Evolutionary conservation across 768 basidiomycete genomes (phyloP).

Genomic region (Pisolithus orientalis): DNA sequence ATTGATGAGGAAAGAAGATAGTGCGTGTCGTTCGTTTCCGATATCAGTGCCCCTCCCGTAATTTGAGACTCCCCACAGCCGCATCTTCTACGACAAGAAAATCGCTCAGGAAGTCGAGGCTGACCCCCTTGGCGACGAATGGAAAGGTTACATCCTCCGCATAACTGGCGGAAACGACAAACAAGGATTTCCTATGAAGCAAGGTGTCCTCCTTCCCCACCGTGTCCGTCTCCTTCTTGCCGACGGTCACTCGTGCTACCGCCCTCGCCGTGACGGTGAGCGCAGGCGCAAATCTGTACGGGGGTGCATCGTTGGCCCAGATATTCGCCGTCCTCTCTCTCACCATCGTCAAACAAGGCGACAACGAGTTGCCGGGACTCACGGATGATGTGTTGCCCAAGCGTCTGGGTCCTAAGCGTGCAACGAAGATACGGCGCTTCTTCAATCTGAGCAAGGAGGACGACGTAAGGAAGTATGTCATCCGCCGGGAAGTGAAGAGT

Average conservation of each 20-base stretch:
- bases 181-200: slow-evolving; percentile 99
- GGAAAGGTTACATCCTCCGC: slow-evolving; percentile 93
- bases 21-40: slow-evolving; percentile 36
- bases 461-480: slow-evolving; percentile 96
- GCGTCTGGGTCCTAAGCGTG: slow-evolving; percentile 93
- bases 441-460: slow-evolving; percentile 98
- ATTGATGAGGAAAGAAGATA: slow-evolving; percentile 86
- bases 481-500: slow-evolving; percentile 85
- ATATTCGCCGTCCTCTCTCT: slow-evolving; percentile 94
- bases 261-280: slow-evolving; percentile 85
- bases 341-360: slow-evolving; percentile 96
- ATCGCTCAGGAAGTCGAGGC: slow-evolving; percentile 92
- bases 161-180: slow-evolving; percentile 99
- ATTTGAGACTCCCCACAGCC: slow-evolving; percentile 39
- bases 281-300: slow-evolving; percentile 99
- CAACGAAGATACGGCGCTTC: slow-evolving; percentile 94
- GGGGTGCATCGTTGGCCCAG: slow-evolving; percentile 95
- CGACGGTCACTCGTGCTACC: slow-evolving; percentile 98
- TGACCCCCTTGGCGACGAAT: slow-evolving; percentile 91
- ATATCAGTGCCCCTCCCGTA: background rate
- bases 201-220: slow-evolving; percentile 92
- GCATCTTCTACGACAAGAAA: slow-evolving; percentile 95
- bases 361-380: slow-evolving; percentile 81
- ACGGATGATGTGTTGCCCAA: slow-evolving; percentile 93
- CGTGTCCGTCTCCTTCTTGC: slow-evolving; percentile 91